Evolutionary conservation across 768 basidiomycete species (phyloP), one percentile per base, ranked within the genome.

Genomic region (Lactarius vividus): DNA sequence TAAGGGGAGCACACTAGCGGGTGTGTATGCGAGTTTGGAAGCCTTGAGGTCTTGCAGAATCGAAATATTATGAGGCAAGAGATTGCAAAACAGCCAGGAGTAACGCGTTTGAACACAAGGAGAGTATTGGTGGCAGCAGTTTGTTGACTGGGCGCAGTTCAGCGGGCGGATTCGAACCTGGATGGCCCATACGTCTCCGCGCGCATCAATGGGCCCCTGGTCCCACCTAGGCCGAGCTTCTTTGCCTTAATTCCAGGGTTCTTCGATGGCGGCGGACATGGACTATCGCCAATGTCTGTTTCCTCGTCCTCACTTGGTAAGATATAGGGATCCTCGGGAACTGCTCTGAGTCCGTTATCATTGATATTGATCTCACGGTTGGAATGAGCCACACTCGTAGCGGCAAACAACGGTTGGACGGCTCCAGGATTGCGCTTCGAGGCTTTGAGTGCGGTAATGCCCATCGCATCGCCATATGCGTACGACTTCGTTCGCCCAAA

Each of bases 401-500:
- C 89, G 28, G 88, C 87, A 69, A 89, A 90, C 57, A 90, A 62
- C 74, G 66, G 70, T 64, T 46, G 70, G 65, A 29, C 80, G 84
- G 63, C 87, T 6, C 83, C 87, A 9, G 85, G 89, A 71, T 84
- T 91, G 72, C 88, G 84, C 74, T 88, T 92, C 49, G 80, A 80
- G 70, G 80, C 68, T 78, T 82, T 55, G 63, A 71, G 46, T 75
- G 72, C n/a, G 72, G 59, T 37, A 77, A 64, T 31, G 75, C 70
- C 44, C 69, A 78, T 77, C 28, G 81, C 78, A 53, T 97, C 94
- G n/a, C 94, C 95, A 71, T 94, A 96, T 0, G 94, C 88, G 72
- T 94, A 97, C 0, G 93, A 95, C 73, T 92, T 91, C 64, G 94
- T 92, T 62, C 95, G 88, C 37, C 90, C 88, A 74, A 95, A 94